Percentiles rank a stretch among this genome's conserved stretches.
phyloP scores from a whole-genome alignment of 2,329 filamentous ascomycete species.

The Diaporthe sp. region DNA sequence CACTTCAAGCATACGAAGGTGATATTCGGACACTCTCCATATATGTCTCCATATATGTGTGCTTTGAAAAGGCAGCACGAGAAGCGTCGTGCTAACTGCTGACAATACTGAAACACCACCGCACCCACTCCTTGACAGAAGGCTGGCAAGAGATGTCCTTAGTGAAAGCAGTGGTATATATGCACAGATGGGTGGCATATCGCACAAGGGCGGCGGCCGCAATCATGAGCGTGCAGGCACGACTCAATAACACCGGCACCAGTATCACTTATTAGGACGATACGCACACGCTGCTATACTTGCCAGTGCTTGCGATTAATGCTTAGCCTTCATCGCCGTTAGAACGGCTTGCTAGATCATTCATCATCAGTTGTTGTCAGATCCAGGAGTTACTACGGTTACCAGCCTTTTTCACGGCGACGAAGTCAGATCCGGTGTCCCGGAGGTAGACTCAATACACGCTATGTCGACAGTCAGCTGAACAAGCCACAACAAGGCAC shows the following conservation, averaged over 20 bases:
- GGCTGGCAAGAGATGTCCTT: accelerated
- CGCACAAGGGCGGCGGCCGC: background rate
- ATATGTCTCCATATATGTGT: background rate
- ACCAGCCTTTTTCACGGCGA: no score
- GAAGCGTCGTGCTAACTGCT: background rate
- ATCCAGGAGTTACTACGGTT: no score
- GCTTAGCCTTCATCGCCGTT: no score
- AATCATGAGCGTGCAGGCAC: background rate
- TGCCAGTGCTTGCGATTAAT: no score
- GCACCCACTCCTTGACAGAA: no score
- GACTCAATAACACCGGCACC: background rate
- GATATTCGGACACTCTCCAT: background rate
- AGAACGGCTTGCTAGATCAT: no score
- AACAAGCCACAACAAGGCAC: no score
- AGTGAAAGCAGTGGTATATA: background rate
- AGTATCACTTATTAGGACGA: background rate
- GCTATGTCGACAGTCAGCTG: no score
- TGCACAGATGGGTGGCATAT: background rate
- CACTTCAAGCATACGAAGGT: background rate
- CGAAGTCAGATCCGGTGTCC: background rate
- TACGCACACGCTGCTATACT: accelerated
- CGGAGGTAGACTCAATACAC: no score
- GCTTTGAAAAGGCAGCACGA: background rate
- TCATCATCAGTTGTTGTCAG: no score
- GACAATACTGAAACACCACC: no score